These are phyloP conservation scores for Babesia caballi DNA, from an alignment of 169 alveolate species.

Conservation along the genomic window DNA sequence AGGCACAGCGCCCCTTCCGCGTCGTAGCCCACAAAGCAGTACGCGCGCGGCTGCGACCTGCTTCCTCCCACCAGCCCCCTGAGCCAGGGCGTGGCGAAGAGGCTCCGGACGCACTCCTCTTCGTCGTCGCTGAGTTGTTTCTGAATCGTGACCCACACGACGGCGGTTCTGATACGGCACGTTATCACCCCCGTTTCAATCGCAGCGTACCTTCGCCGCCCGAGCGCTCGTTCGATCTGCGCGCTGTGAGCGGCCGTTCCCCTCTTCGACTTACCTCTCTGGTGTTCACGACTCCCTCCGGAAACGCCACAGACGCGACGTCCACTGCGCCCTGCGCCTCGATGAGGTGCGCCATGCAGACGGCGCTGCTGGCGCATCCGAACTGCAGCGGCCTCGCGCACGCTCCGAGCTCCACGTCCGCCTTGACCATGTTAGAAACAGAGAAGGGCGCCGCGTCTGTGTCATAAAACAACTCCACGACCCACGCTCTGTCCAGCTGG, in stretches of 20 bases:
- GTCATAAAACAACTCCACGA: conserved; percentile 37
- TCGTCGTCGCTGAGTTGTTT: conserved; percentile 14
- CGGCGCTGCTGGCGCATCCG: conserved; percentile 59
- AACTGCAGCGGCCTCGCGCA: conserved; percentile 41
- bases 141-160: conserved; percentile 41
- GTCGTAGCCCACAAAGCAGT: conserved; percentile 62
- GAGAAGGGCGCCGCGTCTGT: conserved; percentile 29
- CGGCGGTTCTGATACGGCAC: not conserved
- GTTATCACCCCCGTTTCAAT: not conserved
- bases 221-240: not conserved
- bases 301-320: conserved; percentile 32
- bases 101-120: conserved; percentile 47
- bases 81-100: conserved; percentile 56
- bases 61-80: conserved; percentile 69
- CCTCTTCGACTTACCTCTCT: conserved; percentile 13
- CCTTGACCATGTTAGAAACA: conserved; percentile 27
- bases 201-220: not conserved
- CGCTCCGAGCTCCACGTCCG: conserved; percentile 40
- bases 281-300: conserved; percentile 43
- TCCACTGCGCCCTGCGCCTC: conserved; percentile 11
- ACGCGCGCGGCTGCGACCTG: conserved; percentile 35
- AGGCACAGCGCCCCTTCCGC: conserved; percentile 50
- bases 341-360: conserved; percentile 24
- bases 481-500: not conserved
- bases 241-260: not conserved